Evolutionary conservation across 345 rosid species (phyloP).

Genomic region (Arabidopsis suecica): DNA sequence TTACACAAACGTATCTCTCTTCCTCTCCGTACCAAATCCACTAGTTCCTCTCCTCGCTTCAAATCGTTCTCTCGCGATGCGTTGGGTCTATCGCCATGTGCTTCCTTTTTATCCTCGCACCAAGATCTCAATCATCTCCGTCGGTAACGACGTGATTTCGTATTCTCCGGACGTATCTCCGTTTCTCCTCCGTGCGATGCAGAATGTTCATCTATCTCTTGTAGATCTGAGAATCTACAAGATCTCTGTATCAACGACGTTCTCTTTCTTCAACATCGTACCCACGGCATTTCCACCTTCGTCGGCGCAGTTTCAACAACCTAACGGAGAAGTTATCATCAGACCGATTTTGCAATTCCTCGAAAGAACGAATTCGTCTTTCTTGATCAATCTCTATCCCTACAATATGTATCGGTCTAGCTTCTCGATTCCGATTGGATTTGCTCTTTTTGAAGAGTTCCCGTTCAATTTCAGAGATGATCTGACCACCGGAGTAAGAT

Average conservation of each 20-base stretch:
- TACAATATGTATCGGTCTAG: slow-evolving; percentile 74
- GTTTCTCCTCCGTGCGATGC: slow-evolving; percentile 71
- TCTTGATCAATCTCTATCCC: slow-evolving; percentile 79
- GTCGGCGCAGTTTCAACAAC: slow-evolving; percentile 69
- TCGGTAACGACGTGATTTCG: slow-evolving; percentile 71
- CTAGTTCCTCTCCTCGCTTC: slow-evolving; percentile 71
- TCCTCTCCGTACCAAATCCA: slow-evolving; percentile 84
- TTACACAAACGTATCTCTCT: slow-evolving; percentile 75
- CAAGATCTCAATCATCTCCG: slow-evolving; percentile 72
- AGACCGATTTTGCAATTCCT: slow-evolving; percentile 79
- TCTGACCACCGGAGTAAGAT: slow-evolving; percentile 75
- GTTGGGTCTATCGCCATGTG: slow-evolving; percentile 76
- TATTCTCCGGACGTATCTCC: slow-evolving; percentile 51
- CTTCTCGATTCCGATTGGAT: slow-evolving; percentile 78
- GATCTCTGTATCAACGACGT: slow-evolving; percentile 77
- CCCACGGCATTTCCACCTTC: slow-evolving; percentile 87
- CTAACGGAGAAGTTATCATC: slow-evolving; percentile 59
- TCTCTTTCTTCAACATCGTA: slow-evolving; percentile 74
- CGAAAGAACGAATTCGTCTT: slow-evolving; percentile 72
- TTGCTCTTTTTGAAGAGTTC: slow-evolving; percentile 78
- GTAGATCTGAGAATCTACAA: slow-evolving; percentile 66
- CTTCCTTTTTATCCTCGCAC: slow-evolving; percentile 86
- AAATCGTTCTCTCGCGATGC: slow-evolving; percentile 72
- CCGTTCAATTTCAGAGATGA: slow-evolving; percentile 85
- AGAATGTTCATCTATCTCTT: slow-evolving; percentile 61